Percentiles rank a stretch among this genome's conserved stretches.
These are phyloP conservation scores for Globisporangium okanoganense DNA, from an alignment of 352 stramenopile genomes.

Conservation along the genomic window DNA sequence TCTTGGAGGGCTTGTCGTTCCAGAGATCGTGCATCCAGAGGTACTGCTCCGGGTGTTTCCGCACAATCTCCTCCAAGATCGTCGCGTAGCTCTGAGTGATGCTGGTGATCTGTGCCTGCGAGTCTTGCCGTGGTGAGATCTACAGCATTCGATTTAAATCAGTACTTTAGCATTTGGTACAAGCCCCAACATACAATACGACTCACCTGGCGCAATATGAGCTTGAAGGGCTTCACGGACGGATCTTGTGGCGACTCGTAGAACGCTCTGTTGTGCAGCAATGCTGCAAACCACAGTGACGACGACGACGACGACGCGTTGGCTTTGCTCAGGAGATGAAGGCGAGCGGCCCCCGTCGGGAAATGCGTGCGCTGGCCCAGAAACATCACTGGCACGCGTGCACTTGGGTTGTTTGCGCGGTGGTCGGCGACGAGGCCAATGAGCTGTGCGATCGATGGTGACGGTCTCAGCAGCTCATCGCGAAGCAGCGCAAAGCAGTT, in stretches of 20 bases:
- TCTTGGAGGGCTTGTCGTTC: constrained; percentile 14
- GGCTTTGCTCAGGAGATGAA: constrained; percentile 27
- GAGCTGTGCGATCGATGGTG: constrained; percentile 18
- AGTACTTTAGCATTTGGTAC: not conserved
- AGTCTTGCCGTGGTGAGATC: not conserved
- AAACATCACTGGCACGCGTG: constrained; percentile 29
- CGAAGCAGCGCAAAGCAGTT: constrained; percentile 38
- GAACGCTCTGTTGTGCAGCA: constrained; percentile 38
- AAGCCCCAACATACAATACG: not conserved
- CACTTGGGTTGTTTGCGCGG: constrained; percentile 22
- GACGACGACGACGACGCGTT: constrained; percentile 4
- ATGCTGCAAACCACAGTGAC: constrained; percentile 36
- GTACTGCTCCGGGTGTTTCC: constrained; percentile 36
- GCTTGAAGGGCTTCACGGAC: constrained; percentile 35
- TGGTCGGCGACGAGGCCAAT: constrained; percentile 53
- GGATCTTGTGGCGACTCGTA: constrained; percentile 8
- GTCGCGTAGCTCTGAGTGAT: constrained; percentile 40
- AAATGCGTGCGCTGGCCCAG: constrained; percentile 39
- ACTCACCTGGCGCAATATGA: constrained; percentile 31
- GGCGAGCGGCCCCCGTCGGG: constrained; percentile 33
- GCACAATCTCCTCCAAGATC: constrained; percentile 31
- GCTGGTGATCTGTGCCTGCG: constrained; percentile 7
- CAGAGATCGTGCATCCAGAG: constrained; percentile 59
- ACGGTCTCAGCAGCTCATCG: constrained; percentile 18
- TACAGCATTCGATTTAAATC: not conserved